These are phyloP conservation scores for Theobroma grandiflorum DNA, from an alignment of 441 rosid genomes.

Conservation along the genomic window DNA sequence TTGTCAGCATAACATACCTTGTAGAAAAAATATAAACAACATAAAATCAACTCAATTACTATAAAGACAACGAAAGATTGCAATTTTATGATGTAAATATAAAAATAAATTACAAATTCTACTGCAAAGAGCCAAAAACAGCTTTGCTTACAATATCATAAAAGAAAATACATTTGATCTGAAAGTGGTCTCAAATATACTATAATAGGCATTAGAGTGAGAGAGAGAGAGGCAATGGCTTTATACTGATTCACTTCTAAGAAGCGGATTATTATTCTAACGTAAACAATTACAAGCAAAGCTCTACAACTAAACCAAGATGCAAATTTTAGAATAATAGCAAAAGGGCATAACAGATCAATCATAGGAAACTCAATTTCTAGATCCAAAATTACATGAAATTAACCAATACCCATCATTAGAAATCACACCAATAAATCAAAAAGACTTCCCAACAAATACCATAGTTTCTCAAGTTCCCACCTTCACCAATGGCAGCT, in stretches of 20 bases:
- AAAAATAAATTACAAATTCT: conserved; percentile 2
- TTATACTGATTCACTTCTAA: conserved; percentile 12
- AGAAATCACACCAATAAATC: conserved; percentile 20
- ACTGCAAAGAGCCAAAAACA: background rate
- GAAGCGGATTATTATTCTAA: background rate
- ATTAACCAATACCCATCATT: conserved; percentile 17
- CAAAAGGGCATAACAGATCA: conserved; percentile 19
- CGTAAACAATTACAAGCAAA: conserved; percentile 4
- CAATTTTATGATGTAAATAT: background rate
- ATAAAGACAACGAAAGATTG: background rate
- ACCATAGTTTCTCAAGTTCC: conserved; percentile 11
- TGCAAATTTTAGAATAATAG: background rate
- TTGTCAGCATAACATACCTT: conserved; percentile 36
- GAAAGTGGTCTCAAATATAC: background rate
- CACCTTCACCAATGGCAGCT: conserved; percentile 6
- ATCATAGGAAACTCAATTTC: conserved; percentile 26
- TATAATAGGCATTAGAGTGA: background rate
- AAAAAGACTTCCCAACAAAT: conserved; percentile 11
- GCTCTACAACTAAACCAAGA: background rate
- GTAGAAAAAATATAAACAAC: conserved; percentile 8
- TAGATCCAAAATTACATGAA: conserved; percentile 31
- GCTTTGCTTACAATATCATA: background rate
- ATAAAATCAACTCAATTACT: background rate
- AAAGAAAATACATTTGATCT: background rate
- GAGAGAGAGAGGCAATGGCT: background rate